Base-by-base conservation (phyloP, 2,329 filamentous ascomycete genomes). In the Dothideomycetes sp. region DNA sequence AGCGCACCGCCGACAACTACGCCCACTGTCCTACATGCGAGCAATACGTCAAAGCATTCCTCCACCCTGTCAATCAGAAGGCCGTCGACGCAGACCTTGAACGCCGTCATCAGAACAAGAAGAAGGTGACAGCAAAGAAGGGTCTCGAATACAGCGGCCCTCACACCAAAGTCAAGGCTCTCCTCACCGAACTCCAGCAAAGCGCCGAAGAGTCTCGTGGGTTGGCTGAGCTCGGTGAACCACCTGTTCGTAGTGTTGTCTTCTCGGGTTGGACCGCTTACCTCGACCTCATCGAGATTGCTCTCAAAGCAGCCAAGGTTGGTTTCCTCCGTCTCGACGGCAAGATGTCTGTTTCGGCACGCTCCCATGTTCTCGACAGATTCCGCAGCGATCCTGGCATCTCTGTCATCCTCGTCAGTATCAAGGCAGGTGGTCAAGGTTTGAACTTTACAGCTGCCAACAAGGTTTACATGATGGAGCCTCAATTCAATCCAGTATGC, bases 401-500 rank as follows among this genome's bases (percentile, higher is more conserved):
- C 24, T 78, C 79, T 22, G 80, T 94, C 39, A 87, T 96, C 36
- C 74, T 96, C 8, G 86, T 94, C 11, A 94, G 86, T 8, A 93
- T 95, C 61, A 86, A 81, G 56, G 89, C 89, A 0, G 91, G 89
- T 48, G 89, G 91, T 13, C 74, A 95, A 12, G 89, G 89, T 11
- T 77, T 96, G 27, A 96, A 96, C 56, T 68, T 96, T 41, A 95
- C 88, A 0, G 71, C 84, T 0, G 89, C 82, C 22, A 91, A 80
- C 57, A 82, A 76, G 41, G 89, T 93, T 11, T 96, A 91, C 59
- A 83, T 96, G 53, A 96, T 98, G 89, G 91, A 98, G 59, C 91
- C 91, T 4, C 88, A 95, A 57, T 98, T 89, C 67, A 98, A 98
- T 55, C 91, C 91, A n/a, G n/a, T n/a, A n/a, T n/a, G n/a, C n/a